phyloP scores from a whole-genome alignment of 805 yeast species.

The Spathaspora passalidarum region DNA sequence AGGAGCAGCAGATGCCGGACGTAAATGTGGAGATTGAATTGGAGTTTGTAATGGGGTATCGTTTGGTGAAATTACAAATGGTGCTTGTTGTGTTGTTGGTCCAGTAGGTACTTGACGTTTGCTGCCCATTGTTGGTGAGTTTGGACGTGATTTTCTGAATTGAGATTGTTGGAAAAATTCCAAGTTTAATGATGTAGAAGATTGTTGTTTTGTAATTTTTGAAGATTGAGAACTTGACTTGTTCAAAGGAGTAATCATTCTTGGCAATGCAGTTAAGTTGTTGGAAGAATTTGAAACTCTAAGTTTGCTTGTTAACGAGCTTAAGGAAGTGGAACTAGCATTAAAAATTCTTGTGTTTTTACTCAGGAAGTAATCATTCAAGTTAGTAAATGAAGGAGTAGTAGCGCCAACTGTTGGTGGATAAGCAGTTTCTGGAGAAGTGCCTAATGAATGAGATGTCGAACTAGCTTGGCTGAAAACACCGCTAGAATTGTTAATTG shows the following conservation, averaged over 20 bases:
- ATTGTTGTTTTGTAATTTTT: conserved; percentile 22
- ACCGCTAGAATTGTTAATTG: conserved; percentile 13
- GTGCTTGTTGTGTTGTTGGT: conserved; percentile 6
- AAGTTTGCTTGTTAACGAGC: conserved; percentile 21
- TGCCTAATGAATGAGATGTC: conserved; percentile 26
- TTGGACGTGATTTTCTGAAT: conserved; percentile 45
- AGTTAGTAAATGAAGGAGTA: conserved; percentile 26
- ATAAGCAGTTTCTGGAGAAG: conserved; percentile 29
- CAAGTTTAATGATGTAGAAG: conserved; percentile 33
- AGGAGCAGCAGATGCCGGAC: conserved; percentile 18
- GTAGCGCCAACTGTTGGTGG: conserved; percentile 1
- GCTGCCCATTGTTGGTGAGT: conserved; percentile 34
- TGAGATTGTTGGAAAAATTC: conserved; percentile 24
- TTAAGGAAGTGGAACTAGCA: conserved; percentile 16
- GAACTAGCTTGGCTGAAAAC: conserved; percentile 28
- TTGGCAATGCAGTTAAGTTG: conserved; percentile 24
- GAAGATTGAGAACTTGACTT: conserved; percentile 10
- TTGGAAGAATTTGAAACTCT: conserved; percentile 20
- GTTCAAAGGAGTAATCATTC: conserved; percentile 43
- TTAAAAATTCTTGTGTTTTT: conserved; percentile 15
- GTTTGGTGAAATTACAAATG: conserved; percentile 32
- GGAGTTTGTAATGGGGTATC: conserved; percentile 53
- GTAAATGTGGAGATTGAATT: conserved; percentile 44
- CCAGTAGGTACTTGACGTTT: conserved; percentile 1
- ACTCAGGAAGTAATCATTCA: conserved; percentile 32